Conservation (phyloP, 169 alveolate genomes). For the Neospora caninum region DNA sequence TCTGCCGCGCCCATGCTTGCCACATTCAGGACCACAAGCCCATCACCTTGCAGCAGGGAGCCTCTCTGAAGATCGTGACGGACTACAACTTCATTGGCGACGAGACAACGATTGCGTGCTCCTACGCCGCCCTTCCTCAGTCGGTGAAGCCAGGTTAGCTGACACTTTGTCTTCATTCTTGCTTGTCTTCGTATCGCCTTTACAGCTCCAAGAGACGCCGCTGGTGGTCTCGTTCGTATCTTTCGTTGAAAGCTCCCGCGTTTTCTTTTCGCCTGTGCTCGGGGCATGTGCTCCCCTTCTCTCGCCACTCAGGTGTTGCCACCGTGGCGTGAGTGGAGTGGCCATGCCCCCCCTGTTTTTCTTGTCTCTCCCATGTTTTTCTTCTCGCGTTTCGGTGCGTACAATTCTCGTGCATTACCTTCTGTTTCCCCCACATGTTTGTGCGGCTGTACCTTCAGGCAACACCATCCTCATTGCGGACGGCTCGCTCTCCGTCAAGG, state of each 20-base stretch:
- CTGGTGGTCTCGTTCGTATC: too few species aligned
- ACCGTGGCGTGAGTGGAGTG: too few species aligned
- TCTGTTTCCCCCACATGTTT: not conserved
- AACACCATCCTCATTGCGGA: conserved; percentile 96
- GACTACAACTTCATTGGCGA: conserved; percentile 94
- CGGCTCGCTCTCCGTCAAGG: conserved; percentile 94
- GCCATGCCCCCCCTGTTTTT: too few species aligned
- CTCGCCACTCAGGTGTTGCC: too few species aligned
- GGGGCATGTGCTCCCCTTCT: too few species aligned
- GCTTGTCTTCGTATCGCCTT: too few species aligned
- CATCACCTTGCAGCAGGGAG: conserved; percentile 90
- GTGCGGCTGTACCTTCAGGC: conserved; percentile 33
- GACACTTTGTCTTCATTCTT: too few species aligned
- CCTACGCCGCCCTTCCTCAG: conserved; percentile 92
- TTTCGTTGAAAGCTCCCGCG: too few species aligned
- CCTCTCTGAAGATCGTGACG: conserved; percentile 92
- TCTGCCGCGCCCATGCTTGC: not conserved
- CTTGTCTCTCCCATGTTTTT: not conserved
- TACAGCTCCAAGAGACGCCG: too few species aligned
- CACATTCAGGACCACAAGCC: conserved; percentile 78
- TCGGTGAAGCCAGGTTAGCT: conserved; percentile 91
- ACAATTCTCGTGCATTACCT: not conserved
- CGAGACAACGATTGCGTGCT: conserved; percentile 91
- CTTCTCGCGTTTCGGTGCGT: not conserved
- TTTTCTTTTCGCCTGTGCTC: too few species aligned